phyloP scores from a whole-genome alignment of 169 alveolate genomes.

The Eimeria acervulina region DNA sequence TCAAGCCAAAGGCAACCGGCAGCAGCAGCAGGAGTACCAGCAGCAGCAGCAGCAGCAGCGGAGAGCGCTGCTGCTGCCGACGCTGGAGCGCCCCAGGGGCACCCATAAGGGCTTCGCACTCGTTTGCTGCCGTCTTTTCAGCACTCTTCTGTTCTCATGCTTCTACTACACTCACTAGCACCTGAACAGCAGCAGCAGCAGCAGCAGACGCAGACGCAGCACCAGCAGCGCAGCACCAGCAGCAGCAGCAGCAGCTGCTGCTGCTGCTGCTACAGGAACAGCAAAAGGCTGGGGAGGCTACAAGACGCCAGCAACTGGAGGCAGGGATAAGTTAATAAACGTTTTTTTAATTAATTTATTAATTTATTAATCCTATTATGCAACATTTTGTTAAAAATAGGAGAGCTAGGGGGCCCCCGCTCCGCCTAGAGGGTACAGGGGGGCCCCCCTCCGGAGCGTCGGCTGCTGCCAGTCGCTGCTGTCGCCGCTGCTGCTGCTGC shows the following conservation, averaged over 20 bases:
- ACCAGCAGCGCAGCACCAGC: conserved; percentile 23
- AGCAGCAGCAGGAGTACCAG: conserved; percentile 41
- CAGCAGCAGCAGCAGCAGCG: conserved; percentile 49
- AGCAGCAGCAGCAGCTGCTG: conserved; percentile 30
- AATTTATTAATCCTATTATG: neutral
- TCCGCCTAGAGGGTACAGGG: neutral
- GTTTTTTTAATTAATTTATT: neutral
- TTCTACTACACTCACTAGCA: neutral
- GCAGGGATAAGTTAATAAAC: neutral
- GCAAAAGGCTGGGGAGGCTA: conserved; percentile 15
- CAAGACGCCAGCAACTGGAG: neutral
- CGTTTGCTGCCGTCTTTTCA: neutral
- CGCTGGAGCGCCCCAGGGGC: neutral
- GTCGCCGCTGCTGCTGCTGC: neutral
- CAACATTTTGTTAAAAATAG: neutral
- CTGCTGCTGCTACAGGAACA: conserved; percentile 28
- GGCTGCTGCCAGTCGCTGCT: conserved; percentile 52
- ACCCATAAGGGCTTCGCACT: neutral
- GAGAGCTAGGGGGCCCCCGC: conserved; percentile 23
- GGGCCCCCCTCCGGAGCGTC: conserved; percentile 53
- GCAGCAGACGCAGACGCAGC: conserved; percentile 32
- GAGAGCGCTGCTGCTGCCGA: neutral
- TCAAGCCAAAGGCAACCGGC: neutral
- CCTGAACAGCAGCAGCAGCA: conserved; percentile 7
- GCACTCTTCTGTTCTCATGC: neutral